Evolutionary conservation across 2,329 filamentous ascomycete species (phyloP).

Genomic region (Chaetomium sp.): DNA sequence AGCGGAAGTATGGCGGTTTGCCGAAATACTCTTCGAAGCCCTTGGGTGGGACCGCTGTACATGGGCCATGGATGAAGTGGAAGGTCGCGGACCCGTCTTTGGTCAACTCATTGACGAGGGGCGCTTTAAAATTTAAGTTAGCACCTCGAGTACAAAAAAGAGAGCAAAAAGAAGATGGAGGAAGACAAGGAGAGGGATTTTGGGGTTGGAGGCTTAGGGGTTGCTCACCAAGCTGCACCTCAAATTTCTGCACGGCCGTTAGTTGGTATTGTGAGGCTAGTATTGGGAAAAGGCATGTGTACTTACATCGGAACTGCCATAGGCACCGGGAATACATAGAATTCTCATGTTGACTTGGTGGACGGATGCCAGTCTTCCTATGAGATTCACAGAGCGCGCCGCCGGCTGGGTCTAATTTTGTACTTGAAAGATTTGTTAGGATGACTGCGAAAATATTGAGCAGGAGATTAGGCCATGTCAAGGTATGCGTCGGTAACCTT

Average conservation of each 20-base stretch:
- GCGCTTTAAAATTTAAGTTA: constrained; percentile 26
- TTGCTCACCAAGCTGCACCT: constrained; percentile 43
- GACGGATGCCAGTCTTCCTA: background rate
- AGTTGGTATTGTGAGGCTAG: background rate
- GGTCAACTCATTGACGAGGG: constrained; percentile 42
- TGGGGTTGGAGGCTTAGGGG: background rate
- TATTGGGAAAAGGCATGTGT: background rate
- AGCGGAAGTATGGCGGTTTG: constrained; percentile 47
- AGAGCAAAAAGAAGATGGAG: background rate
- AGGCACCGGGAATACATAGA: constrained; percentile 51
- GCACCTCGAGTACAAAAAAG: no score
- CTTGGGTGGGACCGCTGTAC: constrained; percentile 42
- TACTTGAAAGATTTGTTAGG: background rate
- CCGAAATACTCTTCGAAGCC: constrained; percentile 55
- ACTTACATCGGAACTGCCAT: constrained; percentile 49
- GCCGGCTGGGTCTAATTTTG: background rate
- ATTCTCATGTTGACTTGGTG: constrained; percentile 40
- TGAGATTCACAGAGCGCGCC: background rate
- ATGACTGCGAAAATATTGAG: no score
- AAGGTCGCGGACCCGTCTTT: constrained; percentile 42
- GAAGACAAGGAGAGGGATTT: background rate
- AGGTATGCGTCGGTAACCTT: no score
- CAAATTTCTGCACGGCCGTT: constrained; percentile 42
- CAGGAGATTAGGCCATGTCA: no score
- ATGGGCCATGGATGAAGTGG: constrained; percentile 46